Base-by-base conservation (phyloP, 345 rosid genomes). In the Durio zibethinus region DNA sequence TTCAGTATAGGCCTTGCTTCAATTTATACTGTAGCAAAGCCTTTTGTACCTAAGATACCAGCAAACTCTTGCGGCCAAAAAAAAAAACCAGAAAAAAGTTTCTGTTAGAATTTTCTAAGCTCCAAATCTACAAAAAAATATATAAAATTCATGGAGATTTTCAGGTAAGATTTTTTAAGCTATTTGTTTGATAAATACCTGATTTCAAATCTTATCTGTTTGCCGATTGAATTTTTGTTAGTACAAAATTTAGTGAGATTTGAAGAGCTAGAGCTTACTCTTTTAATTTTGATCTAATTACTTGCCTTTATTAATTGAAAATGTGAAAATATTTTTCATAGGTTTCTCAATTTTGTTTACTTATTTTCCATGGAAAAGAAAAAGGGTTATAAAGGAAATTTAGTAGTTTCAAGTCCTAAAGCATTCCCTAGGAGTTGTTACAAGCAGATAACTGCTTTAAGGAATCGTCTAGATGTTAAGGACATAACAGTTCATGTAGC, bases 311-410 rank as follows among this genome's bases (percentile, higher is more conserved):
- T 70, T 70, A 0, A 70, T 21, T 63, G 61, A n/a, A 23, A 31
- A 75, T 75, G 78, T 47, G 48, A 2, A 62, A n/a, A n/a, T n/a
- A 50, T 5, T 4, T 20, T 62, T 45, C 59, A 20, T 35, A 75
- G 78, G 43, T 61, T 10, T 4, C 15, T 18, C 59, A 75, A 8
- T 38, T 42, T 43, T 62, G 42, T 27, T 27, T 29, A 5, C 0
- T 70, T 70, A 27, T 47, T 40, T 72, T 82, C 78, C 35, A 91
- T 92, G 98, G 97, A 83, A 83, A 97, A 94, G 57, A 88, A 82
- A 73, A 88, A 79, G 68, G 83, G n/a, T n/a, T n/a, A n/a, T n/a
- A n/a, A n/a, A n/a, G n/a, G n/a, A n/a, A 85, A 83, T 63, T 72
- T 82, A 35, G 91, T 86, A 59, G 88, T 86, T 76, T 79, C 87